phyloP scores from a whole-genome alignment of 306 rosid species.

The Vicia villosa region DNA sequence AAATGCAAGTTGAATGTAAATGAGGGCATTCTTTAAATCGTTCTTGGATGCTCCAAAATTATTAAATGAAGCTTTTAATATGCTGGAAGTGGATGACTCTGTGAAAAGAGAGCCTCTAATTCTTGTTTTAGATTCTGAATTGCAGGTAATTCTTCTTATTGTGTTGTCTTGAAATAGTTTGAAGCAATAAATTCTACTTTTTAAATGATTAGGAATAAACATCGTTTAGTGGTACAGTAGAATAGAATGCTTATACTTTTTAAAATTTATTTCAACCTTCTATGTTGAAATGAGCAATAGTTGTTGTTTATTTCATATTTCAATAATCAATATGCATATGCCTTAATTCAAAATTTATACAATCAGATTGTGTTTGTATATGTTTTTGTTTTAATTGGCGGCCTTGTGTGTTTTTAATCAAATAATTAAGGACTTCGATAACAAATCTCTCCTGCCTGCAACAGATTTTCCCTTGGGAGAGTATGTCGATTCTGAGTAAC shows the following conservation, averaged over 20 bases:
- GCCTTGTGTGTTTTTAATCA: neutral
- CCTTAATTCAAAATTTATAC: neutral
- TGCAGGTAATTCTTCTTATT: constrained; percentile 60
- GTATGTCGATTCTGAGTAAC: constrained; percentile 71
- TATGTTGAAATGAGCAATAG: constrained; percentile 2
- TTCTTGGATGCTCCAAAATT: too few relatives aligned
- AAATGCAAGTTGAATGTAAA: too few relatives aligned
- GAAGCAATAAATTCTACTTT: constrained; percentile 22
- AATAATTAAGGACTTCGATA: neutral
- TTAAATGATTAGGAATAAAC: constrained; percentile 33
- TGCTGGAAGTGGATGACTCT: too few relatives aligned
- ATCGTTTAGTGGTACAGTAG: neutral
- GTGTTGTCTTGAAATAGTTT: too few relatives aligned
- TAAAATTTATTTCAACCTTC: constrained; percentile 1
- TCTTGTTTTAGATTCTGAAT: too few relatives aligned
- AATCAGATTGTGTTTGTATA: neutral
- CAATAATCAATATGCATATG: neutral
- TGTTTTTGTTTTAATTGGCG: too few relatives aligned
- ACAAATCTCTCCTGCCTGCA: constrained; percentile 33
- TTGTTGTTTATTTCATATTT: constrained; percentile 26
- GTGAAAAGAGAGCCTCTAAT: too few relatives aligned
- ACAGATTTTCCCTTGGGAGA: constrained; percentile 99
- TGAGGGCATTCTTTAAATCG: too few relatives aligned
- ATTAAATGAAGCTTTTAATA: too few relatives aligned
- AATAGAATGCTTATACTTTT: constrained; percentile 8